Evolutionary conservation across 1,139 yeast species (phyloP).

Genomic region (Kluyveromyces sp.): DNA sequence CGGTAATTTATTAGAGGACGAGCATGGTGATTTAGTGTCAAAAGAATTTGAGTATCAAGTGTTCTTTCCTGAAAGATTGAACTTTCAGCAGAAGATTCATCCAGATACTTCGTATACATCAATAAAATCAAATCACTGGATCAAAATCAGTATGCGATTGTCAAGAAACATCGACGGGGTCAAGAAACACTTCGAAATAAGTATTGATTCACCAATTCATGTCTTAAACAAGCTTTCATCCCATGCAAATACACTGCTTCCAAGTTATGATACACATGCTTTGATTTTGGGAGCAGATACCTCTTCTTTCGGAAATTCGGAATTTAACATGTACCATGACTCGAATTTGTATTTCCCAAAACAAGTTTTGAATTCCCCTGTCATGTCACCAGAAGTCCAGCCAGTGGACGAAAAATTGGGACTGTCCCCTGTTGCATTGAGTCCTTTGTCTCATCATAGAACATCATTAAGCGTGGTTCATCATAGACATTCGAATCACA

Average conservation of each 20-base stretch:
- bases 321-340: constrained; percentile 25
- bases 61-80: constrained; percentile 60
- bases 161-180: constrained; percentile 55
- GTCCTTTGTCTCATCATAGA: constrained; percentile 12
- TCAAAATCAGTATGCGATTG: constrained; percentile 74
- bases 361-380: constrained; percentile 36
- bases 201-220: constrained; percentile 83
- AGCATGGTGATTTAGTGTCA: constrained; percentile 36
- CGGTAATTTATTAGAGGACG: constrained; percentile 37
- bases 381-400: constrained; percentile 51
- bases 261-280: constrained; percentile 30
- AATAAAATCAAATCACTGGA: constrained; percentile 89
- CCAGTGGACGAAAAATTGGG: constrained; percentile 35
- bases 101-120: constrained; percentile 71
- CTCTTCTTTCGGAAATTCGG: constrained; percentile 14
- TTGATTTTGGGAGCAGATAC: constrained; percentile 21
- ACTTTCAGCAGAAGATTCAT: constrained; percentile 49
- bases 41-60: constrained; percentile 79
- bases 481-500: constrained; percentile 7
- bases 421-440: constrained; percentile 11
- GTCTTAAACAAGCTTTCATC: constrained; percentile 53
- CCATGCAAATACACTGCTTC: constrained; percentile 61
- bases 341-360: constrained; percentile 38
- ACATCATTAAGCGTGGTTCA: constrained; percentile 9
- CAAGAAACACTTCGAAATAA: constrained; percentile 85